These are phyloP conservation scores for Gypsophila paniculata DNA, from an alignment of 179 eudicot genomes.

Conservation along the genomic window DNA sequence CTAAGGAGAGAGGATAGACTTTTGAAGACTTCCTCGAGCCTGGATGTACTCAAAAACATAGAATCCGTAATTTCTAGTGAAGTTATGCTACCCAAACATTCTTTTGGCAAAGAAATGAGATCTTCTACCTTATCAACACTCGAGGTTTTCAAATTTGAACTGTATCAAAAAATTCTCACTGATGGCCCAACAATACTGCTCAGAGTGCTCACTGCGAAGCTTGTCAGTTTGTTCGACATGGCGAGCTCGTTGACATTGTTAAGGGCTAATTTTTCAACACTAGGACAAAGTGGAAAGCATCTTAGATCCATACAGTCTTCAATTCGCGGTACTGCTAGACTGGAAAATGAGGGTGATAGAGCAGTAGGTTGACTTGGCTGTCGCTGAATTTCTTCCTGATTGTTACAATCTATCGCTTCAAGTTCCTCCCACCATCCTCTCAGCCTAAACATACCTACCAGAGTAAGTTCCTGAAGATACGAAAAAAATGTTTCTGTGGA, in stretches of 20 bases:
- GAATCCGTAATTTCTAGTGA: constrained; percentile 4
- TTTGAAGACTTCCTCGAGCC: constrained; percentile 19
- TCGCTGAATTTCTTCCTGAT: background rate
- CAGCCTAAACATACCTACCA: background rate
- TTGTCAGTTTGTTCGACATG: background rate
- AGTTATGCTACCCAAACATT: constrained; percentile 19
- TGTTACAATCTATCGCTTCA: background rate
- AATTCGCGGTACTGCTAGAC: background rate
- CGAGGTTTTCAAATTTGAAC: constrained; percentile 11
- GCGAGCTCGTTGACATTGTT: background rate
- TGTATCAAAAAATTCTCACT: background rate
- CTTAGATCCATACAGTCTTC: constrained; percentile 1
- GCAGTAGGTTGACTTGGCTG: background rate
- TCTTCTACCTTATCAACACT: constrained; percentile 19
- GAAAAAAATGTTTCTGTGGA: background rate
- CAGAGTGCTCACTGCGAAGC: background rate
- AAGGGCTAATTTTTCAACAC: background rate
- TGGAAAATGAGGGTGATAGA: background rate
- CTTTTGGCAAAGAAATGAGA: constrained; percentile 20
- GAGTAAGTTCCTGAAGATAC: constrained; percentile 20
- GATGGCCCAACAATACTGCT: background rate
- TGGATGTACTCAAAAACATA: background rate
- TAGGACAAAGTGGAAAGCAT: background rate
- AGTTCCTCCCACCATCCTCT: constrained; percentile 26
- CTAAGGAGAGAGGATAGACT: constrained; percentile 20